Percentiles rank a stretch among this genome's conserved stretches.
phyloP scores from a whole-genome alignment of 1,139 yeast species.

The Nadsonia starkeyi-henricii region DNA sequence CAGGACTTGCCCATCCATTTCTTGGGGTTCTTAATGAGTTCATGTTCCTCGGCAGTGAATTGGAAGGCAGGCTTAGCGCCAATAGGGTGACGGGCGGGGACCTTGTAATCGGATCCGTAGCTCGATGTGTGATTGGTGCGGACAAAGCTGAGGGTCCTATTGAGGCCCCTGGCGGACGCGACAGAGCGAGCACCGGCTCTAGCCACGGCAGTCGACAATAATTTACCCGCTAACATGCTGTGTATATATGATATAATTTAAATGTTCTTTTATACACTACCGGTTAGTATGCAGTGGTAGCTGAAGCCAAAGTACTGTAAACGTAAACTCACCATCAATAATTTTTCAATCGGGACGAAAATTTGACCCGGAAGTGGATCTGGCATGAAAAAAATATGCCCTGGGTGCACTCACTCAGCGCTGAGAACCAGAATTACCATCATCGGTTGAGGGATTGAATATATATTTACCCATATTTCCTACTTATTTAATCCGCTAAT shows the following conservation, averaged over 20 bases:
- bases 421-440: not conserved
- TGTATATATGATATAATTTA: not conserved
- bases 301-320: not conserved
- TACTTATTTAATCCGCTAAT: no score
- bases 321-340: not conserved
- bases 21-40: slow-evolving; percentile 1
- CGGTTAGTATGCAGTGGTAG: no score
- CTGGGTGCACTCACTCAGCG: not conserved
- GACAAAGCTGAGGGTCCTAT: slow-evolving; percentile 1
- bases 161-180: slow-evolving; percentile 1
- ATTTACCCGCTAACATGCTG: not conserved
- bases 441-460: not conserved
- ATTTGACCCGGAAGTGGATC: not conserved
- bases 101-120: slow-evolving; percentile 2
- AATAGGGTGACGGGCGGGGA: not conserved
- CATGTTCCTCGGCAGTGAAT: slow-evolving; percentile 3
- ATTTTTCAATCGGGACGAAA: not conserved
- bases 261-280: no score
- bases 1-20: not conserved
- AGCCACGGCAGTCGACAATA: slow-evolving; percentile 1
- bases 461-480: not conserved
- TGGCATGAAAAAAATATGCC: not conserved
- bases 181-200: slow-evolving; percentile 1
- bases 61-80: slow-evolving; percentile 4
- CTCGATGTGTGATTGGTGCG: slow-evolving; percentile 2